phyloP scores from a whole-genome alignment of 768 basidiomycete species.

The Tricholomella constricta region DNA sequence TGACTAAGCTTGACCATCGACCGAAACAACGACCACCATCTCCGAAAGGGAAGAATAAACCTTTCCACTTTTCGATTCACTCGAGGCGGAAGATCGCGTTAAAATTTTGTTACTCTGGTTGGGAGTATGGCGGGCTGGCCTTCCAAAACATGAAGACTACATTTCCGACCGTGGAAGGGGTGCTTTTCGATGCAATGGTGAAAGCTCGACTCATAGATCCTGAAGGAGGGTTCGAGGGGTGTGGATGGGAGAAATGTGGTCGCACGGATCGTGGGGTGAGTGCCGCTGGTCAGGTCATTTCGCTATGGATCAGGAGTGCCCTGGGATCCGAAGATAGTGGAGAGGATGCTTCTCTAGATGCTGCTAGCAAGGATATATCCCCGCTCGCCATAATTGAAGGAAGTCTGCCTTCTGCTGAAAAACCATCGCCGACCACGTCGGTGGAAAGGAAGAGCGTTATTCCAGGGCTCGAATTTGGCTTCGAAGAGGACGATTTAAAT shows the following conservation, averaged over 20 bases:
- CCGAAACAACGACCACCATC: slow-evolving; percentile 29
- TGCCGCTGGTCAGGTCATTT: slow-evolving; percentile 90
- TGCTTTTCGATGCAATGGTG: slow-evolving; percentile 78
- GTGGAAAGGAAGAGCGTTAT: slow-evolving; percentile 1
- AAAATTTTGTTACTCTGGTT: slow-evolving; percentile 90
- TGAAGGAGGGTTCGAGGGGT: slow-evolving; percentile 75
- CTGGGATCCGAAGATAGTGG: slow-evolving; percentile 33
- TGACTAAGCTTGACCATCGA: slow-evolving; percentile 55
- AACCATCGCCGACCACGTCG: neutral
- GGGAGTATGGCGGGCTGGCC: slow-evolving; percentile 90
- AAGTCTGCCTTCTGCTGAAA: neutral
- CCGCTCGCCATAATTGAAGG: slow-evolving; percentile 6
- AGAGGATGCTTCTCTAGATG: slow-evolving; percentile 3
- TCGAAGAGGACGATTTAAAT: slow-evolving; percentile 27
- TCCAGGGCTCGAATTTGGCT: slow-evolving; percentile 22
- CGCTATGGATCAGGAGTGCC: slow-evolving; percentile 85
- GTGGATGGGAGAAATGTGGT: slow-evolving; percentile 90
- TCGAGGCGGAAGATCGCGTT: slow-evolving; percentile 90
- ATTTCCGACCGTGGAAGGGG: slow-evolving; percentile 89
- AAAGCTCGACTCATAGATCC: slow-evolving; percentile 78
- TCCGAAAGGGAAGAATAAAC: slow-evolving; percentile 23
- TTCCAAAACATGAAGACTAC: slow-evolving; percentile 71
- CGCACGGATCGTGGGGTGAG: slow-evolving; percentile 96
- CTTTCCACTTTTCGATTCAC: slow-evolving; percentile 67
- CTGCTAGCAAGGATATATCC: neutral